Base-by-base conservation (phyloP, 2,329 filamentous ascomycete genomes). In the Verticillium isaacii region DNA sequence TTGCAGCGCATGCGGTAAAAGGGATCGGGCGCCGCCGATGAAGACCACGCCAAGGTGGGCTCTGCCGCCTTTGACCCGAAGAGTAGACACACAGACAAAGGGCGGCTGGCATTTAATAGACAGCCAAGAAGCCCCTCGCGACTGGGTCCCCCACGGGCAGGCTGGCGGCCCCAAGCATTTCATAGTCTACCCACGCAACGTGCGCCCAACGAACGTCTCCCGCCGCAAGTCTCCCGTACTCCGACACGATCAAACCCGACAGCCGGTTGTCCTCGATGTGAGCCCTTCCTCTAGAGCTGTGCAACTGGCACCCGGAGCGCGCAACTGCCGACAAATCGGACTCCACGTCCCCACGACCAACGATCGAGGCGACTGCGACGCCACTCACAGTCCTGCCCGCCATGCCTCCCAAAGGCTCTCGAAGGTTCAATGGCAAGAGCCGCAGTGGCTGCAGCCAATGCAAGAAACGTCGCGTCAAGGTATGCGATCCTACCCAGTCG, bases 401-500 rank as follows among this genome's bases (percentile, higher is more conserved):
- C 54, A 56, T 56, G 54, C 25, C 54, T 23, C 59, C 62, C 56
- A 65, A 64, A 32, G 64, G 64, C 41, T 64, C 64, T 36, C 58
- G 64, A 50, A 60, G 63, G 14, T 65, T 64, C 45, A 62, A 65
- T 23, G 62, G 62, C 37, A 65, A 65, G 62, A 64, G 62, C 54
- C 64, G 63, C 37, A 65, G 64, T 56, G 64, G 62, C 39, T 64
- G 64, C 56, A 57, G 60, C 39, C 62, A 65, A 58, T 65, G 64
- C 36, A 65, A 65, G 55, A 64, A 63, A 57, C 62, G 64, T 17
- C 62, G 64, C 36, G 62, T 65, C 23, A 65, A 65, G 64, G 64
- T 65, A 50, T 50, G 63, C 36, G 39, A 39, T 15, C 15, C 52
- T 37, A 36, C 34, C 34, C 34, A 11, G 34, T 36, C 29, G 29